Evolutionary conservation across 345 rosid species (phyloP), one percentile per base, ranked within the genome.

Genomic region (Aquilaria malaccensis): DNA sequence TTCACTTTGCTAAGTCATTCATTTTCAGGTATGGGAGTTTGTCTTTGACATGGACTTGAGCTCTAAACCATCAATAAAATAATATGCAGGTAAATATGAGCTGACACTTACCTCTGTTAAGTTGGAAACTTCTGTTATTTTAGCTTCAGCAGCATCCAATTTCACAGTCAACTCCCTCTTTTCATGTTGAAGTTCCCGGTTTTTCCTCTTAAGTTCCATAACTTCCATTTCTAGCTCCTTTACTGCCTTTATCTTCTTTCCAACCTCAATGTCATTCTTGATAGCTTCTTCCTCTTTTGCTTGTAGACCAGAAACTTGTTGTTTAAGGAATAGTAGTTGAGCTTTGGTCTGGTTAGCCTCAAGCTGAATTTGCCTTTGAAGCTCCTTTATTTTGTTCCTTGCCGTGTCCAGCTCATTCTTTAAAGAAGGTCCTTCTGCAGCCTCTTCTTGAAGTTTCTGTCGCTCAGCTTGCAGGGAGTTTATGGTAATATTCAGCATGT

Each of bases 301-400:
- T 62, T 81, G 96, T 59, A 94, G 96, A 73, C 79, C 72, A 12
- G 87, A 84, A 33, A 94, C 99, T 63, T 88, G 99, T 60, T 90
- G 92, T 71, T 94, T 94, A 71, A 90, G 95, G 81, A 88, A 72
- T 66, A 94, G 77, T 41, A 94, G 74, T 66, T 90, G 99, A 50
- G 95, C 95, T 76, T 86, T 90, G 14, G 97, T 90, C 85, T 85
- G 96, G 72, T 83, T 94, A 61, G 97, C 87, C 60, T 90, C 92
- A 14, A 90, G 88, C 76, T 94, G 96, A 75, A 94, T 88, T 68
- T 90, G 96, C 70, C 91, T 86, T 73, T 94, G 97, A 64, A 90
- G 72, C 72, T 88, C 97, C 79, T 78, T 90, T 52, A 90, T 84
- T 76, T 88, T 90, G 80, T 74, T 81, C 72, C 91, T 81, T 3